Evolutionary conservation across 108 stramenopile species (phyloP), one percentile per base, ranked within the genome.

Genomic region (Pseudonitzschia pungens): DNA sequence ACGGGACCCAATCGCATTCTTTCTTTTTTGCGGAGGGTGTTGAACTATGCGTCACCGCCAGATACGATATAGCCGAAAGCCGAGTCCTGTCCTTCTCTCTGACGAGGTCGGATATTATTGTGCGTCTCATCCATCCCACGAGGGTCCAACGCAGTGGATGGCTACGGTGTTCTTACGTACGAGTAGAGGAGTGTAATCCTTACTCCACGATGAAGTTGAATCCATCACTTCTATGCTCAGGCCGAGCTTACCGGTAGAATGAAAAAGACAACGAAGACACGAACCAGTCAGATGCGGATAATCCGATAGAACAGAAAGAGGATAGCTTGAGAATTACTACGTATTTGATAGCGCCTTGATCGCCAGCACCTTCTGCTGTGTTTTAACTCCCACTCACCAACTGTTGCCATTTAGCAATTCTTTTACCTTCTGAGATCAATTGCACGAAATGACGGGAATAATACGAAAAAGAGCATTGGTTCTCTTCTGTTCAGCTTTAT

Each of bases 11-110:
- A n/a, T 51, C 4, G 10, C 4, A 51, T n/a, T n/a, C 50, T n/a
- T 51, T 16, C 50, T 51, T 4, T n/a, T n/a, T 8, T n/a, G 50
- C n/a, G 50, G 50, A 5, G 9, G 5, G 18, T 48, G 18, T 55
- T 55, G 54, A 55, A 55, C 54, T 55, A 55, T 55, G 54, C 54
- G 54, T 55, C 54, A 55, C 22, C 10, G 22, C n/a, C 54, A 26
- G 54, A 55, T 55, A 24, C 54, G 18, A 2, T 48, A 8, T 48
- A 1, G 16, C 1, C 14, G 45, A 6, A 36, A 36, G 36, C 6
- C 36, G 36, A 36, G 36, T 36, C 36, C 36, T 36, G 36, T 36
- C 36, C 36, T 36, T 36, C 36, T 36, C 36, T 36, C 36, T 36
- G 36, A 36, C 36, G 36, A 36, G 36, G 36, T 36, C 36, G 36